Conservation (phyloP, 805 yeast species). For the Priceomyces medius region DNA sequence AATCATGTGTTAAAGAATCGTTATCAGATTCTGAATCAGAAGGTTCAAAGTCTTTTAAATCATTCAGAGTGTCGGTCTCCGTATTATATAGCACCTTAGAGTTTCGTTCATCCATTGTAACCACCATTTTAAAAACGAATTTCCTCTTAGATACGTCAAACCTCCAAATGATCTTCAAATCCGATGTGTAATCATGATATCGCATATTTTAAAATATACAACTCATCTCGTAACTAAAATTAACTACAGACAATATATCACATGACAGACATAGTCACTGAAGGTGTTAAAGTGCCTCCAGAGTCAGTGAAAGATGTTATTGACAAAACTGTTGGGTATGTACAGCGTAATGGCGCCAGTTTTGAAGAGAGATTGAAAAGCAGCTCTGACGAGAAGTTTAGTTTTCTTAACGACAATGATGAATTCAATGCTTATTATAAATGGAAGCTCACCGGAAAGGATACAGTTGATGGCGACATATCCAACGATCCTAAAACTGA, state of each 20-base stretch:
- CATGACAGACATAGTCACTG: conserved; percentile 8
- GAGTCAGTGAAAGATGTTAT: conserved; percentile 51
- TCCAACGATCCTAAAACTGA: not conserved
- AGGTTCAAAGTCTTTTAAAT: not conserved
- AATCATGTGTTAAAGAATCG: conserved; percentile 44
- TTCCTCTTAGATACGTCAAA: no score
- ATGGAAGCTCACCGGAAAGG: conserved; percentile 38
- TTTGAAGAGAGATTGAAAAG: conserved; percentile 60
- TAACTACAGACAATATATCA: not conserved
- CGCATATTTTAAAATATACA: not conserved
- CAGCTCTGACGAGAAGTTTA: conserved; percentile 55
- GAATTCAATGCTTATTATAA: conserved; percentile 59
- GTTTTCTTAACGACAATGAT: conserved; percentile 58
- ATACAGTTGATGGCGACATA: conserved; percentile 6
- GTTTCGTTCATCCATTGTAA: no score
- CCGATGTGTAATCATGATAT: no score
- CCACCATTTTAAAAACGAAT: no score
- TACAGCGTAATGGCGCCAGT: conserved; percentile 61
- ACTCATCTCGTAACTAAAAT: not conserved
- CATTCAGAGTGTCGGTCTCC: no score
- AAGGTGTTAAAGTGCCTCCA: conserved; percentile 44
- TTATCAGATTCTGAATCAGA: conserved; percentile 24
- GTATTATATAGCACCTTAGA: no score
- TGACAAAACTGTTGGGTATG: conserved; percentile 71
- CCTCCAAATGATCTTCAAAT: no score